Evolutionary conservation across 2,329 filamentous ascomycete species (phyloP), one percentile per base, ranked within the genome.

Genomic region (Tympanopsis confertula): DNA sequence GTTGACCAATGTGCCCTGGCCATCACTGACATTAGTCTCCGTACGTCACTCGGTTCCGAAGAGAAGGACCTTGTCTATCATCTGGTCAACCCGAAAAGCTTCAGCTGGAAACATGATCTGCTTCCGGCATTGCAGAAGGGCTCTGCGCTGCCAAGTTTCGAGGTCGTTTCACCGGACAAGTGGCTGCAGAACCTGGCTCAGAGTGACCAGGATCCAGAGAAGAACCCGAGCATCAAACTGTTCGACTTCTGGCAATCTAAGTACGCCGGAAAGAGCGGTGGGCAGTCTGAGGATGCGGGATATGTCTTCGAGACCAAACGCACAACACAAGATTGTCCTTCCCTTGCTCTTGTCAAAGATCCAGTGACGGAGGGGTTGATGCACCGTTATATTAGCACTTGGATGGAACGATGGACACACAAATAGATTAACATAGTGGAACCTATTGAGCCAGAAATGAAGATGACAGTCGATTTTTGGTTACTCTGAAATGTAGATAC

Each of bases 171-270:
- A 3, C 54, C 61, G 28, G 50, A 53, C 5, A 59, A 68, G 38
- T 71, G 68, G 67, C 49, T 71, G 14, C 43, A 51, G 4, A 50
- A 57, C 2, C 45, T 75, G 12, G 55, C 63, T 3, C 53, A 53
- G 2, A 63, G 63, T 2, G 62, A 72, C 36, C 58, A 56, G 2
- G 67, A 75, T 47, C 64, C 67, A 0, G 47, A 50, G n/a, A 46
- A 44, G 5, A 74, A 73, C 42, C 69, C 69, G 12, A 61, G 64
- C 1, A 57, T 68, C 40, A 73, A 71, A 50, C 49, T 74, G 18
- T 44, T 69, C 1, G 62, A 69, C 19, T 74, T 68, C 52, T 73
- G n/a, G n/a, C n/a, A n/a, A n/a, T n/a, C n/a, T n/a, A n/a, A n/a
- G n/a, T n/a, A n/a, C n/a, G n/a, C n/a, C n/a, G n/a, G n/a, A n/a